Base-by-base conservation (phyloP, 2,329 filamentous ascomycete species). In the Aureobasidium leucospermi region DNA sequence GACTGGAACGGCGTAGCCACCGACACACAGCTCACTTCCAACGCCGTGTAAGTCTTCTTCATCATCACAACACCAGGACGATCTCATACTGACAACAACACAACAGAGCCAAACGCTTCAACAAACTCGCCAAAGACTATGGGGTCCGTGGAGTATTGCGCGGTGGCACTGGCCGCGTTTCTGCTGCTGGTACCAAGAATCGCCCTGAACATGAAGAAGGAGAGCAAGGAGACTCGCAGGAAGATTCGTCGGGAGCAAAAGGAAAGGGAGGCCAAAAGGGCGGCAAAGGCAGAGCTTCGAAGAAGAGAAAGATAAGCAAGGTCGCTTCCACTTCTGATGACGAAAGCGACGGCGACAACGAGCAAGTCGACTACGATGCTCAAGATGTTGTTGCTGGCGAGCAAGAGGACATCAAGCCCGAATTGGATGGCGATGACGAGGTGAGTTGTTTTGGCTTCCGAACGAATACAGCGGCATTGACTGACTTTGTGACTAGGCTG, bases 1-100 rank as follows among this genome's bases (percentile, higher is more conserved):
- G 82, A 89, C 67, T 89, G 88, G 64, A 73, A 71, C 6, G 77
- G 79, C 51, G 87, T 90, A n/a, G 84, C 84, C 10, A 74, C 77
- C 15, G 85, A 88, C 65, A 82, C 85, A 43, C 73, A 71, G 23
- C 86, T 85, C 36, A 78, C 74, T 70, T 87, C 87, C 72, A 85
- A 81, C 13, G 87, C 87, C 23, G 86, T 86, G 87, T 89, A 79
- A 79, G 86, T 81, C 16, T 9, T 6, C 8, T 6, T 29, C 36
- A 34, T 60, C 31, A 7, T 6, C 32, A 32, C n/a, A 41, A 43
- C 28, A 34, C 15, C 23, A 23, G 23, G 23, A 29, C 55, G 4
- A 11, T 10, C 38, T 7, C 45, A 49, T 58, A 39, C 36, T 61
- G 61, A 59, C 51, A 41, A 49, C 29, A 42, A 42, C 7, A 15